A percentile compares a stretch with the other conserved stretches of the same genome.
phyloP scores from a whole-genome alignment of 2,329 filamentous ascomycete species.

The Bimuria novae-zelandiae region DNA sequence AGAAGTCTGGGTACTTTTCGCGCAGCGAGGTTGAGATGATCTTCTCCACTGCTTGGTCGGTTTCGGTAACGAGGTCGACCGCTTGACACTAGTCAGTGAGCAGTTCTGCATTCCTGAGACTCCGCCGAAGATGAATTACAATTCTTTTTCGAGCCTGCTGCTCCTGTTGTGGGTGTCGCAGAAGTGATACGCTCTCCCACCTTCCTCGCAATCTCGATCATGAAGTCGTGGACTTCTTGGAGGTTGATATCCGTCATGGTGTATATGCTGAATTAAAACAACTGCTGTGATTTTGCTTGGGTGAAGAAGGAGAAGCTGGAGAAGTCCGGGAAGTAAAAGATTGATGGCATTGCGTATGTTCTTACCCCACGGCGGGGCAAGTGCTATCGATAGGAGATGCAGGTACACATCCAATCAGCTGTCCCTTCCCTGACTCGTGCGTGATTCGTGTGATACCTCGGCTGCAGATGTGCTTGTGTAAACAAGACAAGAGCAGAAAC shows the following conservation, averaged over 20 bases:
- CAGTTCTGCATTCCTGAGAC: too few relatives aligned
- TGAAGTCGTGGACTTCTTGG: constrained; percentile 55
- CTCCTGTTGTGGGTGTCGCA: constrained; percentile 49
- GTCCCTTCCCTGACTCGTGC: neutral
- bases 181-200: constrained; percentile 53
- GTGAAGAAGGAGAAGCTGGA: too few relatives aligned
- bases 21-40: constrained; percentile 59
- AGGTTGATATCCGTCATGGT: constrained; percentile 48
- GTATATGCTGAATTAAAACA: neutral
- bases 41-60: constrained; percentile 64
- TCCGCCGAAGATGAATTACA: constrained; percentile 31
- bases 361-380: neutral
- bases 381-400: neutral
- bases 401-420: constrained; percentile 1
- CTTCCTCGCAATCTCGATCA: constrained; percentile 51
- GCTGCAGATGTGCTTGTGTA: neutral
- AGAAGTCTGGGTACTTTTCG: constrained; percentile 58
- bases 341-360: neutral
- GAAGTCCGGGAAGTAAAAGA: neutral
- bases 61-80: constrained; percentile 67
- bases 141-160: constrained; percentile 55
- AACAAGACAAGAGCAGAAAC: too few relatives aligned
- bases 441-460: neutral
- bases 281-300: neutral
- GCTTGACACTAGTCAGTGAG: too few relatives aligned